Conservation (phyloP, 257 asterid genomes). For the Lavandula angustifolia region DNA sequence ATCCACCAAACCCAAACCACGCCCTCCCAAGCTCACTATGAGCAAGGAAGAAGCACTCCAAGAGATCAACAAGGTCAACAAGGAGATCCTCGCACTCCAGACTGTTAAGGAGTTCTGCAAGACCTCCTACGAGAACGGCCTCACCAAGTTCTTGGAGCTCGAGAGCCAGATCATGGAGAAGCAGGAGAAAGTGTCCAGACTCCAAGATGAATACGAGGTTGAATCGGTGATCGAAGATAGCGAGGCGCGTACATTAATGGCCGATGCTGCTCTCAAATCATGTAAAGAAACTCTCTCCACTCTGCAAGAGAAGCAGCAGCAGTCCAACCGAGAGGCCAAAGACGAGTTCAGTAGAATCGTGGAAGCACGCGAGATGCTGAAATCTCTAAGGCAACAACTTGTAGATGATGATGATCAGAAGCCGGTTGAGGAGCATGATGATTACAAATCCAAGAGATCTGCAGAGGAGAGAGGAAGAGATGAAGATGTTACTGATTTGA, state of each 20-base stretch:
- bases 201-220: conserved; percentile 71
- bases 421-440: neutral
- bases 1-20: neutral
- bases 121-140: conserved; percentile 78
- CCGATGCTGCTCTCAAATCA: conserved; percentile 77
- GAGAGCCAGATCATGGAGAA: conserved; percentile 76
- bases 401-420: conserved; percentile 36
- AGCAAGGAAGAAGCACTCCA: conserved; percentile 56
- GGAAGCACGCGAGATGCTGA: conserved; percentile 47
- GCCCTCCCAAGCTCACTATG: conserved; percentile 46
- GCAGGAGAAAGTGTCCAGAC: conserved; percentile 62
- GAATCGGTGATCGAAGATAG: conserved; percentile 61
- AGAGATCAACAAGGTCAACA: conserved; percentile 77
- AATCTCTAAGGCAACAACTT: conserved; percentile 42
- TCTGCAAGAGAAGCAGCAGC: conserved; percentile 68
- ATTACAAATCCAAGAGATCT: neutral
- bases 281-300: conserved; percentile 67
- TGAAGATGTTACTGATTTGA: conserved; percentile 31
- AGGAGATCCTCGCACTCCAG: conserved; percentile 69
- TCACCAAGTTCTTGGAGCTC: conserved; percentile 63
- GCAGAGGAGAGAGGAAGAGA: neutral
- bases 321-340: conserved; percentile 44
- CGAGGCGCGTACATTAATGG: conserved; percentile 80
- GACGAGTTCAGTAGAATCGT: conserved; percentile 63
- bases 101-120: conserved; percentile 84